phyloP scores from a whole-genome alignment of 23 red algal species.

The Gracilaria domingensis region DNA sequence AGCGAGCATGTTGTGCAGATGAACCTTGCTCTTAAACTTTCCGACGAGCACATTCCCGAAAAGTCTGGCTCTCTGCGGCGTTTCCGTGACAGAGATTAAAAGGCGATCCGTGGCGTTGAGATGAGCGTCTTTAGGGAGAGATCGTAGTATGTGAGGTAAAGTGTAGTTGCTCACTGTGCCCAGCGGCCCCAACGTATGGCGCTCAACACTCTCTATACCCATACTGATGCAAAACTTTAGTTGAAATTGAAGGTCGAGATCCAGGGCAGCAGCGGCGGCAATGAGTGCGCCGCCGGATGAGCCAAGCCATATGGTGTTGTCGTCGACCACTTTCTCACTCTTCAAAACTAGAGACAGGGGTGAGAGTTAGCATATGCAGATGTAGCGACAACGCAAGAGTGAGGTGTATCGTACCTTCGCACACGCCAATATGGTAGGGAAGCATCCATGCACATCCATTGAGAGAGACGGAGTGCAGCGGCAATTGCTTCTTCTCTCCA shows the following conservation, averaged over 20 bases:
- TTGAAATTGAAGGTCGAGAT: slow-evolving; percentile 48
- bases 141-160: slow-evolving; percentile 23
- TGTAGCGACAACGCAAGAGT: background rate
- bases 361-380: background rate
- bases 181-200: slow-evolving; percentile 34
- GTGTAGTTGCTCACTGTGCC: slow-evolving; percentile 43
- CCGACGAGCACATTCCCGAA: slow-evolving; percentile 39
- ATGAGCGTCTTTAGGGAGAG: slow-evolving; percentile 50
- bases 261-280: slow-evolving; percentile 38
- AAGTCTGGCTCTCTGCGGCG: slow-evolving; percentile 28
- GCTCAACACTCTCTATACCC: slow-evolving; percentile 33
- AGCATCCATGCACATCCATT: slow-evolving; percentile 69
- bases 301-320: slow-evolving; percentile 53
- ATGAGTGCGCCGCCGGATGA: slow-evolving; percentile 64
- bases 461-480: slow-evolving; percentile 54
- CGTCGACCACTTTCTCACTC: slow-evolving; percentile 43
- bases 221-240: slow-evolving; percentile 41
- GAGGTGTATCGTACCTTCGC: slow-evolving; percentile 46
- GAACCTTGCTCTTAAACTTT: slow-evolving; percentile 31
- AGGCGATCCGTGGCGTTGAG: slow-evolving; percentile 59
- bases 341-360: slow-evolving; percentile 23
- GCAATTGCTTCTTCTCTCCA: slow-evolving; percentile 11
- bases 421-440: slow-evolving; percentile 70
- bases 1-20: slow-evolving; percentile 56
- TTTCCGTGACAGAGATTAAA: slow-evolving; percentile 56